Evolutionary conservation across 2,329 filamentous ascomycete genomes (phyloP), one percentile per base, ranked within the genome.

Genomic region (Pyrenophora tritici-repentis): DNA sequence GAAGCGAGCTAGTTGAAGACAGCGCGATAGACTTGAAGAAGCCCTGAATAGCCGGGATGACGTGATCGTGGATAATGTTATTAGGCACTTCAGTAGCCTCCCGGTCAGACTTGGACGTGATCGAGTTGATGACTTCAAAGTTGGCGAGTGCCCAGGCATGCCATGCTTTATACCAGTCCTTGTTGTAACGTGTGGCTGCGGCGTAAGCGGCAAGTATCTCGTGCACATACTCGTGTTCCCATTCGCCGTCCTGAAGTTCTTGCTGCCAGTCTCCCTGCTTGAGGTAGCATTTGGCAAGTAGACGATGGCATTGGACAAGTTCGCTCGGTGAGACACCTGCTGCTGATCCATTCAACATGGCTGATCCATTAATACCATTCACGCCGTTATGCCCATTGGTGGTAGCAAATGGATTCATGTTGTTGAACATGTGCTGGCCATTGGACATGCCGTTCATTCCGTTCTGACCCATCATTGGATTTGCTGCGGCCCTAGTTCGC

Each of bases 121-220:
- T 79, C 0, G 88, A 86, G 63, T 94, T 96, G 32, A 97, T 92
- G 50, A 99, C 94, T 75, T 99, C 93, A 66, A 99, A 99, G 74
- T 99, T 99, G 46, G 94, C 93, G 56, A 99, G 76, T 9, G 94
- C 95, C 93, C 94, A 99, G 0, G 94, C 90, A 75, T 99, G 94
- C 94, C 94, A 99, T 6, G 95, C 94, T 76, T 99, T 99, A 79
- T 99, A 99, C 85, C 93, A 99, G 55, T 88, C 86, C 29, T 91
- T 88, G 71, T 99, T 96, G 76, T 95, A 97, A 52, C 90, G 87
- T 2, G 94, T 99, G 1, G 95, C 95, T 52, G 92, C 88, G 14
- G 87, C 86, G 73, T 97, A 99, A 1, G 94, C 91, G n/a, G 85
- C 83, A 18, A 99, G 79, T 50, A 99, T 91, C 45, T 97, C 93